phyloP scores from a whole-genome alignment of 495 filamentous ascomycete genomes.

The Parathielavia appendiculata region DNA sequence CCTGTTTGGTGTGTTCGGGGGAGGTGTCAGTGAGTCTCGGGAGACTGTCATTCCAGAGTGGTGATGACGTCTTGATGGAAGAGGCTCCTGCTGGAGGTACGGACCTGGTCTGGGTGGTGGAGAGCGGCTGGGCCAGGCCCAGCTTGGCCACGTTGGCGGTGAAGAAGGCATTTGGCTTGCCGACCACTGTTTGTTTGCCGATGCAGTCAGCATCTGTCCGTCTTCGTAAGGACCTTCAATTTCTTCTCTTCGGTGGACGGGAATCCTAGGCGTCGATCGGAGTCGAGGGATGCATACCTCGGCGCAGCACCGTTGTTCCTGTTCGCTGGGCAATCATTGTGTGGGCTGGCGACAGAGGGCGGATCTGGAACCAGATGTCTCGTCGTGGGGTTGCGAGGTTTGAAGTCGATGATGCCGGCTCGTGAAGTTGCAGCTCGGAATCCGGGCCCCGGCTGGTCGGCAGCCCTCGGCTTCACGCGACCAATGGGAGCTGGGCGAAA shows the following conservation, averaged over 20 bases:
- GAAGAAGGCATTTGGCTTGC: conserved; percentile 32
- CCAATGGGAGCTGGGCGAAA: conserved; percentile 29
- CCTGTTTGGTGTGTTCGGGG: conserved; percentile 31
- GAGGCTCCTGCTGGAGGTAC: background rate
- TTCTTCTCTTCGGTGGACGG: background rate
- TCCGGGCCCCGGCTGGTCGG: conserved; percentile 26
- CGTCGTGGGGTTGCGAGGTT: conserved; percentile 16
- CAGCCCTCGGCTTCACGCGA: conserved; percentile 29
- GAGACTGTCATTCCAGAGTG: background rate
- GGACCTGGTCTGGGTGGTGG: conserved; percentile 31
- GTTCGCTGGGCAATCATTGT: conserved; percentile 35
- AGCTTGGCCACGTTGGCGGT: conserved; percentile 30
- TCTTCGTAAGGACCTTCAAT: background rate
- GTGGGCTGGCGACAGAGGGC: conserved; percentile 10
- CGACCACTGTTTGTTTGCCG: conserved; percentile 23
- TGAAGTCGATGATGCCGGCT: conserved; percentile 22
- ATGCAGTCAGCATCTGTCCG: conserved; percentile 12
- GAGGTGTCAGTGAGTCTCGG: conserved; percentile 5
- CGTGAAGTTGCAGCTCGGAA: conserved; percentile 21
- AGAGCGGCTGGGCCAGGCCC: conserved; percentile 20
- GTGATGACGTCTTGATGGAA: background rate
- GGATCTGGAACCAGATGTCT: conserved; percentile 8
- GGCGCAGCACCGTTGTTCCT: conserved; percentile 37
- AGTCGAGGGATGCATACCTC: conserved; percentile 25
- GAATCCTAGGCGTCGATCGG: background rate